Evolutionary conservation across 2,329 filamentous ascomycete species (phyloP).

Genomic region (Chaetomiaceae sp.): DNA sequence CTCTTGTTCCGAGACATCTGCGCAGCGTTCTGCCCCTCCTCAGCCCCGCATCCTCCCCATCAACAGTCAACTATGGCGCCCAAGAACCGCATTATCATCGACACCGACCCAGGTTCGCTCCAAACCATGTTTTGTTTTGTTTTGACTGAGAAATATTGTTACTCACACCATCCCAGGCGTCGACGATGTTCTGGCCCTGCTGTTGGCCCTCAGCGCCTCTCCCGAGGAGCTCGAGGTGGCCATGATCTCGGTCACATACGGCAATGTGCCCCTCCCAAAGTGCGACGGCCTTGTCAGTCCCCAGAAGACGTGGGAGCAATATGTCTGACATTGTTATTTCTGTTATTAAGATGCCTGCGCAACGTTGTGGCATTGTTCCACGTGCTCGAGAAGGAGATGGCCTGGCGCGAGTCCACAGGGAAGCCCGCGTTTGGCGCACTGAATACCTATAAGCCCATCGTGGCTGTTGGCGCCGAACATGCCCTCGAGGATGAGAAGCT

Average conservation of each 20-base stretch:
- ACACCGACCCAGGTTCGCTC: constrained; percentile 75
- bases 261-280: constrained; percentile 85
- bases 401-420: constrained; percentile 71
- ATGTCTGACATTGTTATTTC: constrained; percentile 11
- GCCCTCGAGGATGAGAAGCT: constrained; percentile 79
- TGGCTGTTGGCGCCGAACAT: constrained; percentile 82
- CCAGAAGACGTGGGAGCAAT: neutral
- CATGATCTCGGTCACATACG: constrained; percentile 86
- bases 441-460: constrained; percentile 68
- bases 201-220: constrained; percentile 77
- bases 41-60: constrained; percentile 12
- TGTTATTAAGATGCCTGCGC: constrained; percentile 80
- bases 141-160: neutral
- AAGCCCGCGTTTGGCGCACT: constrained; percentile 68
- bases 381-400: constrained; percentile 80
- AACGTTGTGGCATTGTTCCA: constrained; percentile 91
- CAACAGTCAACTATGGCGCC: constrained; percentile 50
- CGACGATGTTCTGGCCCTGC: constrained; percentile 84
- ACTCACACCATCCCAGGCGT: constrained; percentile 52
- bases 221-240: constrained; percentile 81
- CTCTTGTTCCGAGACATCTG: too few species aligned
- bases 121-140: neutral
- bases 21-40: neutral
- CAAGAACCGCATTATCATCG: constrained; percentile 80
- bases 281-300: constrained; percentile 35